Conservation (phyloP, 2,329 filamentous ascomycete genomes). For the Ophiosphaerella narmari region DNA sequence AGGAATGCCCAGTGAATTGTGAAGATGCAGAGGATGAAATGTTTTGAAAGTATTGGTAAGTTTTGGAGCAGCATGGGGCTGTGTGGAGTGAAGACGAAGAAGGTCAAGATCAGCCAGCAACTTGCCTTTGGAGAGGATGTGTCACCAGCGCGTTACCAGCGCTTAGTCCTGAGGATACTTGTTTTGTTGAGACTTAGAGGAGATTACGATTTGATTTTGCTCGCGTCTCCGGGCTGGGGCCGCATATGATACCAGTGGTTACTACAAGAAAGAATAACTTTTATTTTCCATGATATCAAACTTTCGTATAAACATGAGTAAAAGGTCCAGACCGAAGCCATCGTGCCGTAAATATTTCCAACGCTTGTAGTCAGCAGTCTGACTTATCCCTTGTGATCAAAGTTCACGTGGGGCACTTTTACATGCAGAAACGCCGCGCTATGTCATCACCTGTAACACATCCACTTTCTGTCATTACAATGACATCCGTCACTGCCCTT, state of each 20-base stretch:
- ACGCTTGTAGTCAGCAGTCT: not conserved
- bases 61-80: too few species aligned
- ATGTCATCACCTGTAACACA: not conserved
- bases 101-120: too few species aligned
- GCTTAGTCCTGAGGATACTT: too few species aligned
- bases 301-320: not conserved
- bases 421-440: constrained; percentile 5
- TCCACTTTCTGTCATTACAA: not conserved
- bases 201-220: too few species aligned
- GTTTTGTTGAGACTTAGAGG: too few species aligned
- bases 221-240: too few species aligned
- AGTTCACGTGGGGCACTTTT: not conserved
- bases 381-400: not conserved
- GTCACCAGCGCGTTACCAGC: too few species aligned
- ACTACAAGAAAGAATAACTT: not conserved
- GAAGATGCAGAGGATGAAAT: not conserved
- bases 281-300: not conserved
- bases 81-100: too few species aligned
- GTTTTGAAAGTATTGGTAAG: too few species aligned
- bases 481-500: too few species aligned
- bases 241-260: too few species aligned
- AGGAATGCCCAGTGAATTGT: not conserved
- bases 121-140: not conserved
- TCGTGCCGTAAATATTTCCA: not conserved
- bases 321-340: too few species aligned